phyloP scores from a whole-genome alignment of 768 basidiomycete species.

The Tylopilus sp. region DNA sequence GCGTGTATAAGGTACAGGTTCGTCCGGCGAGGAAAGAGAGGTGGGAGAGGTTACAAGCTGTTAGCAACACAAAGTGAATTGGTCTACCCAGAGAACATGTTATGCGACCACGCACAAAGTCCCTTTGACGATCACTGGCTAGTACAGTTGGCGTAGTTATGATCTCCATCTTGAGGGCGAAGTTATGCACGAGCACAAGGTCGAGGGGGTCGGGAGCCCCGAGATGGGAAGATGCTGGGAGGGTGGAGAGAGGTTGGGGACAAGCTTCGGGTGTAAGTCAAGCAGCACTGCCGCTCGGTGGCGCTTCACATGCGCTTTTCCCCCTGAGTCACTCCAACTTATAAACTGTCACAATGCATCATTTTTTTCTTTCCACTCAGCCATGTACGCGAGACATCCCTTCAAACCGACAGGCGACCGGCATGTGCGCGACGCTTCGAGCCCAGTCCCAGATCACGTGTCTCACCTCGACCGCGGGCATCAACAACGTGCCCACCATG shows the following conservation, averaged over 20 bases:
- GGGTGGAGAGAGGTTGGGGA: background rate
- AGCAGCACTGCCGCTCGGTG: background rate
- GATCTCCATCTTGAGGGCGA: conserved; percentile 7
- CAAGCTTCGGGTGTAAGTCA: background rate
- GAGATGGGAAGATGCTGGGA: background rate
- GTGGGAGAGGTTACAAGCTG: conserved; percentile 11
- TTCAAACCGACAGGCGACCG: background rate
- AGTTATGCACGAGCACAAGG: background rate
- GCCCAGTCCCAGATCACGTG: too few relatives aligned
- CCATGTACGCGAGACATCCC: background rate
- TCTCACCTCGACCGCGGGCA: background rate
- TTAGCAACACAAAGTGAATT: conserved; percentile 9
- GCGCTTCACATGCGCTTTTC: background rate
- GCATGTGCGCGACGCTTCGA: background rate
- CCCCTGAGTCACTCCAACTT: background rate
- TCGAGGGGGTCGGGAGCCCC: conserved; percentile 9
- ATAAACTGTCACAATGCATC: background rate
- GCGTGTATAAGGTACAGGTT: conserved; percentile 3
- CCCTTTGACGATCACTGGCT: conserved; percentile 12
- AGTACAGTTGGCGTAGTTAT: conserved; percentile 18
- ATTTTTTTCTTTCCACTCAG: background rate
- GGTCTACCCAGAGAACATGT: background rate
- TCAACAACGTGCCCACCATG: too few relatives aligned
- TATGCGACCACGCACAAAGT: conserved; percentile 14
- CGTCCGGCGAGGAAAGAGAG: conserved; percentile 4